These are phyloP conservation scores for Sungouiella blattae DNA, from an alignment of 805 yeast genomes.

Conservation along the genomic window DNA sequence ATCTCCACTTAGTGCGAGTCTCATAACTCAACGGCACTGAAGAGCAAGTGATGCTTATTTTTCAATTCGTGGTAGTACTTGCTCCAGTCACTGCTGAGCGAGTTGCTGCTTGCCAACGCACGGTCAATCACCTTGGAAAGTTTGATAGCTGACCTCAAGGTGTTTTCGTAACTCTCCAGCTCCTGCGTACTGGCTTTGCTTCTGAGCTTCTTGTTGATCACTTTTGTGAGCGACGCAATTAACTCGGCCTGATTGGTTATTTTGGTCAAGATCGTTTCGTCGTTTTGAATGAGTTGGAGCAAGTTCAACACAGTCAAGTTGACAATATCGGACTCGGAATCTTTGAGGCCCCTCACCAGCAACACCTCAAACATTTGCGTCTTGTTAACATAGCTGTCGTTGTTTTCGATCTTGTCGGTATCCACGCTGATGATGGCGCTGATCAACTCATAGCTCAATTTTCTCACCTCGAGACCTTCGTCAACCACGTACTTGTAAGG, in stretches of 20 bases:
- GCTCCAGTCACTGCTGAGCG: constrained; percentile 14
- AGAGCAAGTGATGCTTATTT: constrained; percentile 15
- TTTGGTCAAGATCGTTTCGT: constrained; percentile 24
- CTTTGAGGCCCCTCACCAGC: constrained; percentile 50
- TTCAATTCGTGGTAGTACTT: constrained; percentile 13
- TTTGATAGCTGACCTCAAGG: constrained; percentile 29
- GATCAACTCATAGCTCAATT: constrained; percentile 66
- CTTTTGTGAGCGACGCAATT: constrained; percentile 31
- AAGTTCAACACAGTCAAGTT: constrained; percentile 46
- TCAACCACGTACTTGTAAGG: constrained; percentile 83
- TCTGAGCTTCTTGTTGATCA: constrained; percentile 46
- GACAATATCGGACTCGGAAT: constrained; percentile 58
- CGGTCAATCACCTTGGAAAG: constrained; percentile 24
- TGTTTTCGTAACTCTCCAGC: constrained; percentile 52
- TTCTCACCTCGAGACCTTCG: constrained; percentile 70
- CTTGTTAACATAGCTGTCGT: constrained; percentile 22
- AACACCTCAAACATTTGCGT: constrained; percentile 39
- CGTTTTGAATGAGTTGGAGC: constrained; percentile 26
- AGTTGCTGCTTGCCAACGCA: constrained; percentile 5
- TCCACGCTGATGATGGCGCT: constrained; percentile 47
- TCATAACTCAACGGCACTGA: constrained; percentile 8
- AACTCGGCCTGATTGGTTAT: constrained; percentile 26
- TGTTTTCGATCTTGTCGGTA: constrained; percentile 12
- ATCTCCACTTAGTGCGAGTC: neutral
- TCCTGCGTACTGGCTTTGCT: constrained; percentile 69